phyloP scores from a whole-genome alignment of 108 stramenopile species.

The Fragilaria crotonensis region DNA sequence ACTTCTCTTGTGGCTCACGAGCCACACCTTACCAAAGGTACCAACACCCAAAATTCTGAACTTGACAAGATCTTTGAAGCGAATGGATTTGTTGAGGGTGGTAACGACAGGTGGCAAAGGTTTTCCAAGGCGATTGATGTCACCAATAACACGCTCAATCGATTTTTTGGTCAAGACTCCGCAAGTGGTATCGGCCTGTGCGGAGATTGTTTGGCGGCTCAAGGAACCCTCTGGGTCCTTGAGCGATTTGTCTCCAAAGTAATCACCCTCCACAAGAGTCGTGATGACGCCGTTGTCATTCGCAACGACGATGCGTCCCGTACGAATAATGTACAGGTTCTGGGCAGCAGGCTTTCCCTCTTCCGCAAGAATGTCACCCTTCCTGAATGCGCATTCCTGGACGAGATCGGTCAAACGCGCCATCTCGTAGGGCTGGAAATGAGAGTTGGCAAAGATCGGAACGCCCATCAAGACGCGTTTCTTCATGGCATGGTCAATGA shows the following conservation, averaged over 20 bases:
- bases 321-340: conserved; percentile 47
- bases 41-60: conserved; percentile 95
- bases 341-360: conserved; percentile 36
- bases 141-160: conserved; percentile 41
- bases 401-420: conserved; percentile 36
- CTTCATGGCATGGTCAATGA: conserved; percentile 55
- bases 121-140: conserved; percentile 32
- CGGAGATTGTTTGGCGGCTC: conserved; percentile 41
- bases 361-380: conserved; percentile 47
- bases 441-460: conserved; percentile 45
- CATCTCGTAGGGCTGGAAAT: conserved; percentile 46
- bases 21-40: conserved; percentile 98
- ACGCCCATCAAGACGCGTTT: conserved; percentile 40
- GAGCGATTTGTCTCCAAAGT: conserved; percentile 43
- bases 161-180: conserved; percentile 37
- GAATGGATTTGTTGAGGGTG: conserved; percentile 27
- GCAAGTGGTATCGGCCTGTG: conserved; percentile 32
- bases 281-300: conserved; percentile 42
- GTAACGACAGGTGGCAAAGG: conserved; percentile 16
- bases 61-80: conserved; percentile 50
- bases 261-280: conserved; percentile 29
- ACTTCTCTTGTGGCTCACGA: conserved; percentile 88
- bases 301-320: conserved; percentile 33
- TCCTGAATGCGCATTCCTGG: conserved; percentile 31
- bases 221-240: conserved; percentile 25